Evolutionary conservation across 805 yeast genomes (phyloP).

Genomic region (Kockiozyma suomiensis): DNA sequence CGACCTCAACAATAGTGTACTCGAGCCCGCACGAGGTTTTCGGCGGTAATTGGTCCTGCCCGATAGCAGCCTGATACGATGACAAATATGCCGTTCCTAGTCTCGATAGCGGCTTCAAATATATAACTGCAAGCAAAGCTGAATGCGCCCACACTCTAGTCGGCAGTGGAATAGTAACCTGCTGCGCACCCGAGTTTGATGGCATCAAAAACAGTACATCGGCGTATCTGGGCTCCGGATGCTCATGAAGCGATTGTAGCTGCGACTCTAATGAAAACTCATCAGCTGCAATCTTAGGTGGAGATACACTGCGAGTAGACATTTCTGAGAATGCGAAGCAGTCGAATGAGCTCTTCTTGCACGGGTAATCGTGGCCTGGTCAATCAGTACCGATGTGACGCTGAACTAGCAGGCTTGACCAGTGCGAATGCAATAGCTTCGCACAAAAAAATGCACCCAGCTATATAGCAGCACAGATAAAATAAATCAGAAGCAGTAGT

Average conservation of each 20-base stretch:
- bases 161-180: slow-evolving; percentile 25
- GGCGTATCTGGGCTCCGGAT: slow-evolving; percentile 27
- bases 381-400: too few relatives aligned
- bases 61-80: not conserved
- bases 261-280: slow-evolving; percentile 23
- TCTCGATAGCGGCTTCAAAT: slow-evolving; percentile 18
- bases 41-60: not conserved
- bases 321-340: not conserved
- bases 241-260: slow-evolving; percentile 23
- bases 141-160: slow-evolving; percentile 32
- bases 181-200: slow-evolving; percentile 3
- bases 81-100: slow-evolving; percentile 20
- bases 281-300: not conserved
- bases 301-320: not conserved
- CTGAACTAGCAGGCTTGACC: too few relatives aligned
- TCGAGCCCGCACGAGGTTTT: slow-evolving; percentile 16
- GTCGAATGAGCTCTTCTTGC: too few relatives aligned
- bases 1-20: slow-evolving; percentile 28
- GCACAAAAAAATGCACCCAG: too few relatives aligned
- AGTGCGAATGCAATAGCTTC: too few relatives aligned
- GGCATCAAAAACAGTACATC: slow-evolving; percentile 34
- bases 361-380: too few relatives aligned
- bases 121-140: slow-evolving; percentile 22
- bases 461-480: not conserved
- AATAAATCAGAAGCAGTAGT: not conserved